Evolutionary conservation across 371 early-diverging fungal species (phyloP), one percentile per base, ranked within the genome.

Genomic region (Mucor lusitanicus): DNA sequence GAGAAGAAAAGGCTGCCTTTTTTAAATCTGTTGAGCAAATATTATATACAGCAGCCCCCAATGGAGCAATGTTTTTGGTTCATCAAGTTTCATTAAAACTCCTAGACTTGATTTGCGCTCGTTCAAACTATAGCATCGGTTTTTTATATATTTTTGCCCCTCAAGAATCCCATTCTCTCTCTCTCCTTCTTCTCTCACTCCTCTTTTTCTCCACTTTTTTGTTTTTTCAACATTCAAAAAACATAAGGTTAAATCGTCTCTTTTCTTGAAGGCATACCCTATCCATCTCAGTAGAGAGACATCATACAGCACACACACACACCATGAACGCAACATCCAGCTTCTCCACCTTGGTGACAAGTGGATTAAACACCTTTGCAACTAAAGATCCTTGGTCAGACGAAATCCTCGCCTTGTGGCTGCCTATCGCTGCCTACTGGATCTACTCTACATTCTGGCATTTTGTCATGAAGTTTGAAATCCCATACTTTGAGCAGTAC

Each of bases 361-460:
- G 39, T n/a, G 62, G 68, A 4, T 25, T 67, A 55, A 19, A 67
- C 12, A 37, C 67, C 6, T 66, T 66, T 30, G 50, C 39, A 35
- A 19, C 19, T 32, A 61, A 56, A 28, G 75, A 75, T 61, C 72
- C 70, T 28, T 80, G 74, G 79, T 81, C 84, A n/a, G 85, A 85
- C 68, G 85, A 87, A 70, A 70, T 86, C n/a, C 68, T 85, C 50
- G 84, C 87, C 0, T 66, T 88, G 55, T 76, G 90, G 72, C 73
- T 87, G 13, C 91, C 93, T 4, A 69, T 91, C 62, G 75, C 83
- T 6, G 79, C 83, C 32, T 93, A 93, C 69, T 93, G 92, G 92
- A 70, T 77, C 12, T 90, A 89, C 72, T 90, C 90, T 4, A 78
- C 86, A 30, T 67, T 85, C 55, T 89, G 88, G 61, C 87, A 87